Evolutionary conservation across 2,329 filamentous ascomycete genomes (phyloP).

Genomic region (Cordyceps cateniannulata): DNA sequence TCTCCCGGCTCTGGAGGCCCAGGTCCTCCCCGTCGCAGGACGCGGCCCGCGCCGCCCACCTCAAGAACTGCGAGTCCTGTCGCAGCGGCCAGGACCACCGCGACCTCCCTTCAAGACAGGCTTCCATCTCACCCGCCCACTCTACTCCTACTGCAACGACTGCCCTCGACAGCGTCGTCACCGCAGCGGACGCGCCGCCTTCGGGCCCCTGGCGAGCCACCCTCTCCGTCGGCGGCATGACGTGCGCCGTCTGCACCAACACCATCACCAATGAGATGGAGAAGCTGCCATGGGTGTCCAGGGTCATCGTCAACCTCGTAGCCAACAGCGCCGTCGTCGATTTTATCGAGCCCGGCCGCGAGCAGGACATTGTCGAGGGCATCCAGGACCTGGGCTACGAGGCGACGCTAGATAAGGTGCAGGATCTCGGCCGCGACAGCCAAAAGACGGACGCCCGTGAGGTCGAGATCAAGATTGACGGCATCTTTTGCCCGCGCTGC

Average conservation of each 20-base stretch:
- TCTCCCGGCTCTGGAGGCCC: slow-evolving; percentile 26
- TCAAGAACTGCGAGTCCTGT: slow-evolving; percentile 33
- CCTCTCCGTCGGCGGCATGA: slow-evolving; percentile 66
- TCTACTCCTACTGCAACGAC: background rate
- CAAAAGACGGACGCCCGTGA: slow-evolving; percentile 39
- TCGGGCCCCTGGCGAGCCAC: slow-evolving; percentile 38
- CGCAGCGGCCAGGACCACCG: slow-evolving; percentile 16
- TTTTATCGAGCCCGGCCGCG: slow-evolving; percentile 34
- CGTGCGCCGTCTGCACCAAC: slow-evolving; percentile 62
- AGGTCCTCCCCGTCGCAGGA: slow-evolving; percentile 20
- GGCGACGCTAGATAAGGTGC: slow-evolving; percentile 48
- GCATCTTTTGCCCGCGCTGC: slow-evolving; percentile 71
- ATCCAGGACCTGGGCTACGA: slow-evolving; percentile 63
- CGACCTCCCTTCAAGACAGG: background rate
- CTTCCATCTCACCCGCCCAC: background rate
- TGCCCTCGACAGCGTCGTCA: background rate
- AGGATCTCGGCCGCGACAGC: slow-evolving; percentile 36
- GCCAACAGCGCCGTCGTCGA: slow-evolving; percentile 60
- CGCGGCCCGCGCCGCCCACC: slow-evolving; percentile 25
- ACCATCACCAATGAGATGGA: slow-evolving; percentile 54
- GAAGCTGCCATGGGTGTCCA: slow-evolving; percentile 49
- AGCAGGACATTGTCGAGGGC: slow-evolving; percentile 33
- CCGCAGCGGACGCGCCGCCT: background rate
- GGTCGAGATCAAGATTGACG: slow-evolving; percentile 60
- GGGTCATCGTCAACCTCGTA: slow-evolving; percentile 57